phyloP scores from a whole-genome alignment of 805 yeast genomes.

The Candida easanensis region DNA sequence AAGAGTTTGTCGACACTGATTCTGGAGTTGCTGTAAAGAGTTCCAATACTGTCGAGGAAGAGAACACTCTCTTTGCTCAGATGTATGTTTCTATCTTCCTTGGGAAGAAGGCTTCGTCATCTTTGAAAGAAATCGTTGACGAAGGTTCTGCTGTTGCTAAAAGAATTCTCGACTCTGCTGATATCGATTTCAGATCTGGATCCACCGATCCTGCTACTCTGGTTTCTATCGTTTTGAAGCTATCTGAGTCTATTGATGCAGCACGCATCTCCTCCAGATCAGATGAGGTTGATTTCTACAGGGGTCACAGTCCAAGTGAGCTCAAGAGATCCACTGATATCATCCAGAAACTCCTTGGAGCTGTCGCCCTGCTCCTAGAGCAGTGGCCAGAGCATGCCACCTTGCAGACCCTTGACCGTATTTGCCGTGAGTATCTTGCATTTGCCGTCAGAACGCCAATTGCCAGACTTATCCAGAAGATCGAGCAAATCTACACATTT shows the following conservation, averaged over 20 bases:
- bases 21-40: slow-evolving; percentile 23
- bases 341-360: slow-evolving; percentile 40
- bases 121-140: slow-evolving; percentile 31
- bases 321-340: slow-evolving; percentile 55
- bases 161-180: slow-evolving; percentile 26
- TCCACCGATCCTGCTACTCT: slow-evolving; percentile 30
- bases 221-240: slow-evolving; percentile 33
- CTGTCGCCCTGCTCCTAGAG: slow-evolving; percentile 45
- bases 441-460: slow-evolving; percentile 69
- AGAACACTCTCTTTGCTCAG: slow-evolving; percentile 47
- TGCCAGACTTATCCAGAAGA: slow-evolving; percentile 71
- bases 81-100: slow-evolving; percentile 45
- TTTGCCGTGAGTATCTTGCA: slow-evolving; percentile 61
- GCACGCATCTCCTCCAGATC: slow-evolving; percentile 26
- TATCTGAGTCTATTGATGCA: slow-evolving; percentile 33
- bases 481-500: slow-evolving; percentile 82
- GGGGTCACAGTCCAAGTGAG: slow-evolving; percentile 58
- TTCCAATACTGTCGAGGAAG: slow-evolving; percentile 38
- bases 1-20: slow-evolving; percentile 49
- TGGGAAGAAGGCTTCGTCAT: slow-evolving; percentile 9
- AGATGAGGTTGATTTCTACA: slow-evolving; percentile 58
- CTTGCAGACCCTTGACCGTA: slow-evolving; percentile 59
- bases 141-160: slow-evolving; percentile 40
- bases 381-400: slow-evolving; percentile 98
- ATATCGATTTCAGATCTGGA: slow-evolving; percentile 22